These are phyloP conservation scores for Grifola frondosa DNA, from an alignment of 1,284 basidiomycete species.

Conservation along the genomic window DNA sequence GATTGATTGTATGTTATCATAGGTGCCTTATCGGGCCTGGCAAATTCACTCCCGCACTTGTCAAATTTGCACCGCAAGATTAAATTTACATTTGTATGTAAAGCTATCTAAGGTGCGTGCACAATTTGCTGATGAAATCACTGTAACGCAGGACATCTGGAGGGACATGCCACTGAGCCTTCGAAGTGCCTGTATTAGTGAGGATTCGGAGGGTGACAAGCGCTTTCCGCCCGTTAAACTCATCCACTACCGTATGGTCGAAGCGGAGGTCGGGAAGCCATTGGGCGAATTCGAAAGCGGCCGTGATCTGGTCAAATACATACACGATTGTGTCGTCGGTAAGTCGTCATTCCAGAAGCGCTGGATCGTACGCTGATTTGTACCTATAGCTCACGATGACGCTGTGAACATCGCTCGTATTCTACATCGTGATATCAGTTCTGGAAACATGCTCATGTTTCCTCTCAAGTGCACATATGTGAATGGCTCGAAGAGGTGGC, in stretches of 20 bases:
- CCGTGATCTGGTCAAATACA: constrained; percentile 2
- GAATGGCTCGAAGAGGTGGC: background rate
- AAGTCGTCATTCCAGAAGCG: background rate
- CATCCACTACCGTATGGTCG: constrained; percentile 14
- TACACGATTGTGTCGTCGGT: constrained; percentile 9
- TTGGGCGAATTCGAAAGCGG: constrained; percentile 6
- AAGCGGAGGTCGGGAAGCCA: constrained; percentile 5
- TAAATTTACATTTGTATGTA: no score
- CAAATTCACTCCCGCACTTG: no score
- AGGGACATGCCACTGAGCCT: no score
- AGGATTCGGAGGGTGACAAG: no score
- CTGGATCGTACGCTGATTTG: background rate
- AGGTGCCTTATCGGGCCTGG: no score
- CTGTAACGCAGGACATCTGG: no score
- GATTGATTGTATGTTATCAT: no score
- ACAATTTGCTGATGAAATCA: no score
- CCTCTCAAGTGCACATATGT: background rate
- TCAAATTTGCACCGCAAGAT: no score
- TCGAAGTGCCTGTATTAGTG: no score
- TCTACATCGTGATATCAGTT: constrained; percentile 13
- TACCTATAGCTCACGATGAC: constrained; percentile 5
- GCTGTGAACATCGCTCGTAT: constrained; percentile 1
- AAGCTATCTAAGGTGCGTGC: no score
- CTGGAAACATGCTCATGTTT: constrained; percentile 11
- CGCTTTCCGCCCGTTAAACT: no score